Evolutionary conservation across 2,329 filamentous ascomycete species (phyloP).

Genomic region (Aspergillus proliferans): DNA sequence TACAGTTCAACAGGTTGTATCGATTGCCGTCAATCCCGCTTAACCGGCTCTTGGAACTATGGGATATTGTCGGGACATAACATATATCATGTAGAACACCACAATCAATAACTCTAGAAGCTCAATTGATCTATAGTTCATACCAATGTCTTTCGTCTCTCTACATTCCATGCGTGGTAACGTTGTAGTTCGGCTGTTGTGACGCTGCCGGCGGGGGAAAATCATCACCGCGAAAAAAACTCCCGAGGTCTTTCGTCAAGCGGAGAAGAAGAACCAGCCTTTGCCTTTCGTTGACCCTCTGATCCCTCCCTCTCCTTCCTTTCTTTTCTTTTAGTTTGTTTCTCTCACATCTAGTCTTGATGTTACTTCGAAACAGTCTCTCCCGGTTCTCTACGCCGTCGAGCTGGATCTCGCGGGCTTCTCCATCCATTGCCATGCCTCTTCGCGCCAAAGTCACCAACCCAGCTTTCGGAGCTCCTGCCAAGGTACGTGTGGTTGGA

Average conservation of each 20-base stretch:
- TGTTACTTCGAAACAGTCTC: constrained; percentile 39
- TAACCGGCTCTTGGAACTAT: too few relatives aligned
- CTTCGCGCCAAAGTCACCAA: constrained; percentile 68
- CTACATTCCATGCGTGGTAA: neutral
- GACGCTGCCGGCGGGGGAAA: constrained; percentile 12
- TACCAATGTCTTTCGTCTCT: too few relatives aligned
- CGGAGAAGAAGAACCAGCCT: neutral
- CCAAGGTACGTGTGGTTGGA: constrained; percentile 42
- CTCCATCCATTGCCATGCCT: constrained; percentile 56
- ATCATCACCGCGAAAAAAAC: constrained; percentile 19
- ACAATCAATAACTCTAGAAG: too few relatives aligned
- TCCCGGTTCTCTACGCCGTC: constrained; percentile 36
- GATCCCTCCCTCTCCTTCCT: constrained; percentile 10
- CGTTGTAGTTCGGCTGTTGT: constrained; percentile 1
- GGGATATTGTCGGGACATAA: too few relatives aligned
- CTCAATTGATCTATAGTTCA: too few relatives aligned
- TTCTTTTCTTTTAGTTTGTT: constrained; percentile 6
- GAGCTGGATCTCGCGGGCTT: constrained; percentile 43
- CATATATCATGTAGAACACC: too few relatives aligned
- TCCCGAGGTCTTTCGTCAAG: constrained; percentile 25
- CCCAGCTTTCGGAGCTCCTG: constrained; percentile 49
- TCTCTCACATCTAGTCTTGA: constrained; percentile 24
- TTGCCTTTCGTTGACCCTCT: constrained; percentile 2
- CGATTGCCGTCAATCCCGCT: too few relatives aligned
- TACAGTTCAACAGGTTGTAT: neutral